Percentiles rank a stretch among this genome's conserved stretches.
phyloP scores from a whole-genome alignment of 129 eudicot species.

The Saussurea involucrata region DNA sequence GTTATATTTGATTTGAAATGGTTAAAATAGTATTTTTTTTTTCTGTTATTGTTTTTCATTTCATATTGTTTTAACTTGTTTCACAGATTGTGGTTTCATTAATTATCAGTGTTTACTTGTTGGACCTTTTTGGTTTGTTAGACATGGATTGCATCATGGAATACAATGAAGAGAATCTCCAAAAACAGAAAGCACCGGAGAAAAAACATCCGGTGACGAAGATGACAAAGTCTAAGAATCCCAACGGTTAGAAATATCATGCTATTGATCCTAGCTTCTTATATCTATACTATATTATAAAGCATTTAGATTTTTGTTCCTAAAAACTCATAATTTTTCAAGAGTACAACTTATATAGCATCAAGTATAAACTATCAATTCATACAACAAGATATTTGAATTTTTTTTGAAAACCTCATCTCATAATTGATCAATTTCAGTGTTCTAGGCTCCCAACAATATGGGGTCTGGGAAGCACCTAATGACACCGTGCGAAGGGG shows the following conservation, averaged over 20 bases:
- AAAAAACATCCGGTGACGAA: slow-evolving; percentile 35
- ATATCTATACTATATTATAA: neutral
- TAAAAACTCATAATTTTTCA: neutral
- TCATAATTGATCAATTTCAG: neutral
- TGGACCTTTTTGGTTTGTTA: slow-evolving; percentile 28
- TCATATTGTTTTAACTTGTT: neutral
- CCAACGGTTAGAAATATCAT: slow-evolving; percentile 34
- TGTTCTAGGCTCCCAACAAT: neutral
- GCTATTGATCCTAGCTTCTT: neutral
- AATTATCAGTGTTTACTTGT: neutral
- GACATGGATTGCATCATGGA: slow-evolving; percentile 53
- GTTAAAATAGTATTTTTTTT: neutral
- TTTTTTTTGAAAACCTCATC: neutral
- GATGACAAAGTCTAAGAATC: slow-evolving; percentile 32
- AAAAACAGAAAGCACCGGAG: slow-evolving; percentile 41
- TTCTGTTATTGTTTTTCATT: neutral
- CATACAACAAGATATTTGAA: neutral
- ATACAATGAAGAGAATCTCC: slow-evolving; percentile 42
- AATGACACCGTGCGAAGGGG: neutral
- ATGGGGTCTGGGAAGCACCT: neutral
- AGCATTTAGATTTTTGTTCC: neutral
- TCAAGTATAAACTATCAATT: neutral
- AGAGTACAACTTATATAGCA: neutral
- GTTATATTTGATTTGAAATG: neutral
- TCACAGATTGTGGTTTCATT: neutral